Evolutionary conservation across 1,284 basidiomycete genomes (phyloP).

Genomic region (Sanghuangporus baumii): DNA sequence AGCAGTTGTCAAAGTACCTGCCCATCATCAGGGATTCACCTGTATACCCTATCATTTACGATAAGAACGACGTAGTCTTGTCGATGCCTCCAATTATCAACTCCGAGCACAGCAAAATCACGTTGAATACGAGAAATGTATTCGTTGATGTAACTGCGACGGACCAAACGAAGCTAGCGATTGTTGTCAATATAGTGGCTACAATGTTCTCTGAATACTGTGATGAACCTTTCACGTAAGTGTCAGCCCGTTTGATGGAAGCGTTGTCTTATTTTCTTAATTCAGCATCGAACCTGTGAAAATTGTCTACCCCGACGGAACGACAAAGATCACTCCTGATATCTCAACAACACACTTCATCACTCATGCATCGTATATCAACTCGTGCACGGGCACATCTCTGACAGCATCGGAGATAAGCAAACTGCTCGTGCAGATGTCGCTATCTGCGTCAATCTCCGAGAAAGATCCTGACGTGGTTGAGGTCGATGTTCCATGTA

Average conservation of each 20-base stretch:
- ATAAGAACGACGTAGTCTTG: conserved; percentile 78
- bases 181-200: conserved; percentile 91
- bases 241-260: conserved; percentile 11
- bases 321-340: conserved; percentile 74
- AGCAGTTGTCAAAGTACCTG: conserved; percentile 86
- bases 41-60: conserved; percentile 98
- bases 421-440: conserved; percentile 73
- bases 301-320: conserved; percentile 75
- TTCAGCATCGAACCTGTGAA: conserved; percentile 86
- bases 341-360: conserved; percentile 66
- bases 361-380: conserved; percentile 89
- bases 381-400: conserved; percentile 87
- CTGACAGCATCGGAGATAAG: conserved; percentile 60
- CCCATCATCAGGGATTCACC: conserved; percentile 93
- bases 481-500: conserved; percentile 78
- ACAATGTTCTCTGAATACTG: conserved; percentile 99
- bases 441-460: conserved; percentile 49
- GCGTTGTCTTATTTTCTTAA: not conserved
- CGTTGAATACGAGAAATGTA: conserved; percentile 88
- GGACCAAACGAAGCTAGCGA: conserved; percentile 95
- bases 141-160: conserved; percentile 98
- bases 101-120: conserved; percentile 96
- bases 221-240: conserved; percentile 84
- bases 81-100: conserved; percentile 99
- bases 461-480: conserved; percentile 56